Conservation (phyloP, 1,284 basidiomycete genomes). For the Cryptococcus floricola region DNA sequence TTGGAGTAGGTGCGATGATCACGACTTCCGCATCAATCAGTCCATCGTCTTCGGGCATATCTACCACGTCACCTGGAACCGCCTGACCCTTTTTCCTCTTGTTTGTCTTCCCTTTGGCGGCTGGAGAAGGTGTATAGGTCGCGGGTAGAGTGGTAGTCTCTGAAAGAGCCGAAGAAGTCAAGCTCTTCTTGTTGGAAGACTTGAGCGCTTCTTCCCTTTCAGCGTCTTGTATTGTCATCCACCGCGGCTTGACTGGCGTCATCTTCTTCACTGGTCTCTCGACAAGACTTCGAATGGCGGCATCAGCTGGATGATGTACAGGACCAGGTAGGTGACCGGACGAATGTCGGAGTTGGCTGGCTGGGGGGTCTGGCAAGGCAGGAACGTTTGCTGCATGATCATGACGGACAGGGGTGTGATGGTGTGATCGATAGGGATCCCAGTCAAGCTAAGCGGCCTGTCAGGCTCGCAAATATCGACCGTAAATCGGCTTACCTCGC, state of each 20-base stretch:
- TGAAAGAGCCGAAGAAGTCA: background rate
- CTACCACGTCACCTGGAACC: background rate
- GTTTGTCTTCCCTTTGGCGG: background rate
- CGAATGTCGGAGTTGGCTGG: background rate
- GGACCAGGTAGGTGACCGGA: background rate
- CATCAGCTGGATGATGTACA: background rate
- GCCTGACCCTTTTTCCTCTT: background rate
- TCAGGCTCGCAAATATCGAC: background rate
- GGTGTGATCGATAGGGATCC: background rate
- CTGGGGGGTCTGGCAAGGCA: background rate
- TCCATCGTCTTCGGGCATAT: background rate
- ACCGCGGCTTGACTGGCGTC: background rate
- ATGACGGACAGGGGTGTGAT: background rate
- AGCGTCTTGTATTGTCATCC: conserved; percentile 1
- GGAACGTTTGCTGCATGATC: background rate
- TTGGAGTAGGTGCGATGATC: background rate
- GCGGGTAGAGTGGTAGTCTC: background rate
- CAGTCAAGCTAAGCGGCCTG: background rate
- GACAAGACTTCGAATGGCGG: background rate
- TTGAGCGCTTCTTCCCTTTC: background rate
- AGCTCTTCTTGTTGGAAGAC: background rate
- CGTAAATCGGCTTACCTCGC: background rate
- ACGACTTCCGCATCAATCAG: no score
- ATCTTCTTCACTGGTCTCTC: background rate
- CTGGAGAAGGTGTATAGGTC: background rate